Base-by-base conservation (phyloP, 352 stramenopile genomes). In the Phytophthora sansomeana region DNA sequence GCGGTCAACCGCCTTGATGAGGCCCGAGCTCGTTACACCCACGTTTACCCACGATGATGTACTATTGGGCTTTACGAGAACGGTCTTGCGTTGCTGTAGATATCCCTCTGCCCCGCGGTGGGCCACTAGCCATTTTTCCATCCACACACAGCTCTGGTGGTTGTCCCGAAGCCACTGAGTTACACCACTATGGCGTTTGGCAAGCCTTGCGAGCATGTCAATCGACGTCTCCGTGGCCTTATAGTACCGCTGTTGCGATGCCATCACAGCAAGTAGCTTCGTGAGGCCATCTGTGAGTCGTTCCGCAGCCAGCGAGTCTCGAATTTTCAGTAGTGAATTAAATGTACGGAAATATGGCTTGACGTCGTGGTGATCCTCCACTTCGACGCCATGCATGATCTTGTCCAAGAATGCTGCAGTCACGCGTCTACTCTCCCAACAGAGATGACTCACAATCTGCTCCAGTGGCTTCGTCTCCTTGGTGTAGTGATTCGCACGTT, bases 271-370 rank as follows among this genome's bases (percentile, higher is more conserved):
- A 33, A 96, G 33, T 1, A 96, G 47, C 52, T 86, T 83, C 1
- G 83, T 91, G 57, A 96, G 87, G 1, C 74, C 78, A 32, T 94
- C 86, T 2, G 58, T 77, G 14, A 96, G 49, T 13, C 89, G 86
- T 52, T 91, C 81, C 2, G 29, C 47, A 10, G 81, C 69, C 7
- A 95, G 68, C 10, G 80, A 89, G 67, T 96, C 87, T 13, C 83
- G 80, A 28, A 95, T 77, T 59, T 93, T 94, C 17, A 95, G 63
- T 10, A 96, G 54, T 51, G 86, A 80, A 35, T 90, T 92, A 6
- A 97, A 57, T n/a, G 86, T 92, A 11, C 89, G 89, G 58, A 97
- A 96, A 43, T 91, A 96, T n/a, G 87, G 72, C 46, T 97, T 97
- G 46, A 97, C 77, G 41, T 95, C 87, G 29, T 96, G 83, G 53